These are phyloP conservation scores for Trichopus zeylanicus DNA, from an alignment of 116 monocot genomes.

Conservation along the genomic window DNA sequence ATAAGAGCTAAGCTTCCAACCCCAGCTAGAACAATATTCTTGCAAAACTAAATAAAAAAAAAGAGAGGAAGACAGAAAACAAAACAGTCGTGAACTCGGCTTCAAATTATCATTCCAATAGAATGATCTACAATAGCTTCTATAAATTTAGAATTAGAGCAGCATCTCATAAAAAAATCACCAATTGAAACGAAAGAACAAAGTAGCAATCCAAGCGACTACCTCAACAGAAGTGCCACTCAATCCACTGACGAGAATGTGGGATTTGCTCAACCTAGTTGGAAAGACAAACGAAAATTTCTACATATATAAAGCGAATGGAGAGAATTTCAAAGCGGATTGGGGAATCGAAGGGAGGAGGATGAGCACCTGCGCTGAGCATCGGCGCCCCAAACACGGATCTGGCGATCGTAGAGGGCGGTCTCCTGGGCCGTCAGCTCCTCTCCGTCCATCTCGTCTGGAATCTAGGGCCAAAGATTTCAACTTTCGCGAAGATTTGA, in stretches of 20 bases:
- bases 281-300: background rate
- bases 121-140: no score
- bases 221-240: conserved; percentile 77
- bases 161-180: no score
- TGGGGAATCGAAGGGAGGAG: background rate
- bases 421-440: conserved; percentile 94
- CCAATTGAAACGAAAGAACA: conserved; percentile 1
- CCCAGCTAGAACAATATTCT: conserved; percentile 94
- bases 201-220: background rate
- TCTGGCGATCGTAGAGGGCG: conserved; percentile 93
- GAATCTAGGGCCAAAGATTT: conserved; percentile 5
- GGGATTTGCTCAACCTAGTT: conserved; percentile 47
- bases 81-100: background rate
- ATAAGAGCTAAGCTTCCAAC: conserved; percentile 84
- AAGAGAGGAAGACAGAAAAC: background rate
- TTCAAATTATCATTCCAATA: background rate
- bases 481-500: background rate
- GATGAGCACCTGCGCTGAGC: conserved; percentile 62
- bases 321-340: background rate
- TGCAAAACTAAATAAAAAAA: conserved; percentile 71
- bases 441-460: conserved; percentile 53
- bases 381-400: conserved; percentile 98
- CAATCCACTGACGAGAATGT: conserved; percentile 65
- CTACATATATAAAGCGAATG: background rate
- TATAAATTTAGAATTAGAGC: no score